A percentile compares a stretch with the other conserved stretches of the same genome.
phyloP scores from a whole-genome alignment of 2,329 filamentous ascomycete genomes.

The Cryphonectria radicalis region DNA sequence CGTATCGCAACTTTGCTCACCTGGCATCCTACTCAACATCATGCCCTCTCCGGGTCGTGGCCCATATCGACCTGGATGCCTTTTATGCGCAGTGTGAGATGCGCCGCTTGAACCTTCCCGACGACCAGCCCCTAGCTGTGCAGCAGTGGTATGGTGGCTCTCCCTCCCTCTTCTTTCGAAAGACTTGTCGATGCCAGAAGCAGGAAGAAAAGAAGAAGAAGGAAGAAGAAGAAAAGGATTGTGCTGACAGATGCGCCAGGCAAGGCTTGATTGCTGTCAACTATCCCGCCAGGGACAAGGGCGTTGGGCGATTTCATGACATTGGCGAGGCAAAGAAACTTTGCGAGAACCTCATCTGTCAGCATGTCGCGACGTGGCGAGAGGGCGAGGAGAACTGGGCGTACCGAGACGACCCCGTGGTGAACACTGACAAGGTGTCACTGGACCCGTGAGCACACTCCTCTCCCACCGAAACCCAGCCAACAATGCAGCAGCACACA shows the following conservation, averaged over 20 bases:
- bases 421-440: constrained; percentile 88
- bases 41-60: constrained; percentile 82
- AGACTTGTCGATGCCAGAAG: too few relatives aligned
- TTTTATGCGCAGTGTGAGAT: constrained; percentile 98
- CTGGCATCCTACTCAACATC: constrained; percentile 72
- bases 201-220: neutral
- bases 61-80: constrained; percentile 93
- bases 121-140: constrained; percentile 83
- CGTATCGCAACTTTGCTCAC: constrained; percentile 79
- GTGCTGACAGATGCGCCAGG: constrained; percentile 48
- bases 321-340: constrained; percentile 81
- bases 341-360: constrained; percentile 81
- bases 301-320: constrained; percentile 78
- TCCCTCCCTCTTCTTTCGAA: neutral
- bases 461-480: neutral
- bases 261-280: constrained; percentile 95
- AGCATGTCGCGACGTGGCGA: constrained; percentile 94
- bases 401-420: constrained; percentile 80
- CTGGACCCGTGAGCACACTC: constrained; percentile 65
- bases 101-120: constrained; percentile 75
- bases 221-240: neutral
- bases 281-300: constrained; percentile 83
- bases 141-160: constrained; percentile 75
- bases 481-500: neutral
- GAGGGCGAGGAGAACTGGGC: constrained; percentile 92